These are phyloP conservation scores for Xylaria venustula DNA, from an alignment of 495 filamentous ascomycete genomes.

Conservation along the genomic window DNA sequence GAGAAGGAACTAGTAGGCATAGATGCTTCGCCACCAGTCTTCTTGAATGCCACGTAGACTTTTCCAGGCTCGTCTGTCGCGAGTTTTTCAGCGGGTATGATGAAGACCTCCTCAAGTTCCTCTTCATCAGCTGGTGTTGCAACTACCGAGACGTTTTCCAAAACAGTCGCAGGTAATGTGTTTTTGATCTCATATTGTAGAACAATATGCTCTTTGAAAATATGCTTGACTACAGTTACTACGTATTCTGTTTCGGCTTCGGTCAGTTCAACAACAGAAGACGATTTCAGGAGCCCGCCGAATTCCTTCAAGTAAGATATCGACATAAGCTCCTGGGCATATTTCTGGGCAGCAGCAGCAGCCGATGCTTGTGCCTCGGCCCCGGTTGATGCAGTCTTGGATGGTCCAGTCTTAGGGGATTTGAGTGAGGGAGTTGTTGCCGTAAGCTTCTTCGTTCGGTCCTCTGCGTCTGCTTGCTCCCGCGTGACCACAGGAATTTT, in stretches of 20 bases:
- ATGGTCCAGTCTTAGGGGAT: constrained; percentile 78
- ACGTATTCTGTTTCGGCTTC: constrained; percentile 98
- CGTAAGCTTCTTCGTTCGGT: constrained; percentile 92
- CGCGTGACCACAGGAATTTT: constrained; percentile 91
- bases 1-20: constrained; percentile 79
- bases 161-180: constrained; percentile 83
- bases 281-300: constrained; percentile 87
- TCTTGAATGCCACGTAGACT: constrained; percentile 93
- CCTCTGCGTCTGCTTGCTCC: constrained; percentile 95
- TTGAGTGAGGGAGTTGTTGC: constrained; percentile 91
- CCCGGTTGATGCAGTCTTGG: constrained; percentile 68
- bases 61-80: constrained; percentile 81
- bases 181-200: constrained; percentile 98
- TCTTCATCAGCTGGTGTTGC: constrained; percentile 84
- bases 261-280: constrained; percentile 80
- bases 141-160: constrained; percentile 87
- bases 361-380: constrained; percentile 71
- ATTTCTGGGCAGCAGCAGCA: constrained; percentile 78
- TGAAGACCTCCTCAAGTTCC: constrained; percentile 84
- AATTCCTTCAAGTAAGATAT: constrained; percentile 89
- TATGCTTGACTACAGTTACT: constrained; percentile 88
- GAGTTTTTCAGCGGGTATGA: constrained; percentile 82
- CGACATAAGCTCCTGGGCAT: constrained; percentile 78
- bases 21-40: constrained; percentile 64
- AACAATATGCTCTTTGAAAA: constrained; percentile 95